A percentile compares a stretch with the other conserved stretches of the same genome.
phyloP scores from a whole-genome alignment of 2,329 filamentous ascomycete species.

The Kalaharituber pfeilii region DNA sequence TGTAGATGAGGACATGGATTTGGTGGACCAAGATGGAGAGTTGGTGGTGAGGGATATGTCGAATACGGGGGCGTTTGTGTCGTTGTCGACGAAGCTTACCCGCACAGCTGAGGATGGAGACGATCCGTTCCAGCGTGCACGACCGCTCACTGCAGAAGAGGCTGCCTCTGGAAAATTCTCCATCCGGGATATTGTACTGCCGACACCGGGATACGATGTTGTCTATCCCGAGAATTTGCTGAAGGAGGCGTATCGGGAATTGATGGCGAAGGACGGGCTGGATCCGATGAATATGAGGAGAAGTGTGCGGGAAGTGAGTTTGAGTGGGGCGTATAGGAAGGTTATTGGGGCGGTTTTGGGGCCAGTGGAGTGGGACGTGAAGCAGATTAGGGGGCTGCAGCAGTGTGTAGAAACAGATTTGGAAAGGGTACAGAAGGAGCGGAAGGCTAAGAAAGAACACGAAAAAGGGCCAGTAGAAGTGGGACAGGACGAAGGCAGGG shows the following conservation, averaged over 20 bases:
- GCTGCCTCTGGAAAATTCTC: conserved; percentile 56
- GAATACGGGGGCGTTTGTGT: conserved; percentile 41
- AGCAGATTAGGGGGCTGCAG: conserved; percentile 55
- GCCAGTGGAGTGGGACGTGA: conserved; percentile 49
- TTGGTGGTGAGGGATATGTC: conserved; percentile 33
- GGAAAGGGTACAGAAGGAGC: conserved; percentile 40
- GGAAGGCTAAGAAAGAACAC: not conserved
- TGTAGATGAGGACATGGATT: conserved; percentile 23
- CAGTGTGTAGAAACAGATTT: conserved; percentile 83
- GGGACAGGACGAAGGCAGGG: conserved; percentile 8
- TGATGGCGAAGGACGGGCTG: conserved; percentile 63
- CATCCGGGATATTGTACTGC: conserved; percentile 78
- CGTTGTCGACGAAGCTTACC: conserved; percentile 44
- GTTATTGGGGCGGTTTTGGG: conserved; percentile 53
- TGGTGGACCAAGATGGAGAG: conserved; percentile 28
- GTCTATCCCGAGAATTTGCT: conserved; percentile 71
- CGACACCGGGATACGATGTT: conserved; percentile 81
- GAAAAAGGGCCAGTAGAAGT: conserved; percentile 2
- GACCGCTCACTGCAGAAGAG: conserved; percentile 59
- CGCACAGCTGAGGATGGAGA: conserved; percentile 27
- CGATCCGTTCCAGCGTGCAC: conserved; percentile 45
- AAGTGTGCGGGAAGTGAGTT: conserved; percentile 67
- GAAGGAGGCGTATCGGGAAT: conserved; percentile 64
- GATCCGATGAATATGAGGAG: conserved; percentile 78
- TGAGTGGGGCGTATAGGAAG: conserved; percentile 78